Percentiles rank a stretch among this genome's conserved stretches.
phyloP scores from a whole-genome alignment of 2,329 filamentous ascomycete species.

The Sordariomycetes sp. region DNA sequence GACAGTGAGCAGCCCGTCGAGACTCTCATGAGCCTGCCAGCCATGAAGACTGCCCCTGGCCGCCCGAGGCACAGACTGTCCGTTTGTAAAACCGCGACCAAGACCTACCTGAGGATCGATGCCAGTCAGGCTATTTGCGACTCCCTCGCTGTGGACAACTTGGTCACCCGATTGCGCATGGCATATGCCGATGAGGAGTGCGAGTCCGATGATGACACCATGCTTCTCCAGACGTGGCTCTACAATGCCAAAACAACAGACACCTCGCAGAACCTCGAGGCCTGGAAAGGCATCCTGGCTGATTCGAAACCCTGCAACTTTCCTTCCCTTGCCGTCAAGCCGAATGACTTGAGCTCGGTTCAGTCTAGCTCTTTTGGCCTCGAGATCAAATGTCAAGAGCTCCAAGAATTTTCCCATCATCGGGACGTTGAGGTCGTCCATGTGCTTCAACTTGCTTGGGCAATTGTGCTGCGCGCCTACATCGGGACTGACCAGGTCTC shows the following conservation, averaged over 20 bases:
- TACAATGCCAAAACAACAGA: conserved; percentile 17
- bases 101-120: conserved; percentile 39
- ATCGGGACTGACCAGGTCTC: conserved; percentile 41
- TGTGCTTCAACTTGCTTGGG: conserved; percentile 51
- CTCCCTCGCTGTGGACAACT: conserved; percentile 1
- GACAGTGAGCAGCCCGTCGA: conserved; percentile 29
- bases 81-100: conserved; percentile 33
- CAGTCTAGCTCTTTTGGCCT: conserved; percentile 28
- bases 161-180: conserved; percentile 2
- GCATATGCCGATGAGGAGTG: conserved; percentile 21
- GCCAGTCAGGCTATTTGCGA: conserved; percentile 42
- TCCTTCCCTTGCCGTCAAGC: conserved; percentile 24
- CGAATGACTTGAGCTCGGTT: conserved; percentile 12
- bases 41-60: conserved; percentile 22
- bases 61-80: conserved; percentile 40
- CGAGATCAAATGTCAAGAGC: conserved; percentile 25
- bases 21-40: conserved; percentile 29
- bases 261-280: conserved; percentile 25
- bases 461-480: conserved; percentile 44
- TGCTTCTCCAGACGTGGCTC: conserved; percentile 14
- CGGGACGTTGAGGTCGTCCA: conserved; percentile 33
- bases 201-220: conserved; percentile 13
- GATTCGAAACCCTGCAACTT: conserved; percentile 33
- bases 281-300: conserved; percentile 33
- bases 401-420: conserved; percentile 33